Conservation (phyloP, 257 asterid genomes). For the Solanum sitiens region DNA sequence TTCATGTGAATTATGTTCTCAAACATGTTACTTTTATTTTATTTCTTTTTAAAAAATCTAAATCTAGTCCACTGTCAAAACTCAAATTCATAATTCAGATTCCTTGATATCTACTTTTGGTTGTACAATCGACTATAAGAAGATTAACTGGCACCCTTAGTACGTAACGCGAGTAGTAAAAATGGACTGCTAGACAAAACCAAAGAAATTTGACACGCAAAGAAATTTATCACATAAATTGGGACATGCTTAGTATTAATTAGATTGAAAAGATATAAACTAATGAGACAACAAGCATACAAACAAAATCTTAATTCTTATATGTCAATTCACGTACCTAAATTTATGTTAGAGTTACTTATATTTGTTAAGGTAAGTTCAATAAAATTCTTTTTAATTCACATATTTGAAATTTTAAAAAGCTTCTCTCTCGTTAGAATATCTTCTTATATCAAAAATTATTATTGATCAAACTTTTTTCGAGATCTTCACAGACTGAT, state of each 20-base stretch:
- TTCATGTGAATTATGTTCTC: neutral
- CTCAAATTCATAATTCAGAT: neutral
- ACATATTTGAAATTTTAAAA: too few species aligned
- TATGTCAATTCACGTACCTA: neutral
- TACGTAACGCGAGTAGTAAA: neutral
- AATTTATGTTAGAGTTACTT: neutral
- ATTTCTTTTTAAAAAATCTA: neutral
- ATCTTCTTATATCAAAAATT: neutral
- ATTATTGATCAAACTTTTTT: too few species aligned
- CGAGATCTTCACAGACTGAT: rapidly evolving
- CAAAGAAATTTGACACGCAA: neutral
- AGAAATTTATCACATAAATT: neutral
- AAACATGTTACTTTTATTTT: neutral
- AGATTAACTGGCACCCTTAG: neutral
- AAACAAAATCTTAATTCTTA: neutral
- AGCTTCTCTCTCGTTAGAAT: neutral
- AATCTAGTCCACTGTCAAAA: neutral
- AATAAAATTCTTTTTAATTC: too few species aligned
- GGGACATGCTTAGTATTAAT: neutral
- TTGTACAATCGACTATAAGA: neutral
- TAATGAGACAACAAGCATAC: neutral
- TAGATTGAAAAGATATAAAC: neutral
- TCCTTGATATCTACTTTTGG: neutral
- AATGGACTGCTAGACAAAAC: neutral
- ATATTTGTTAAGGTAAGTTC: too few species aligned